Evolutionary conservation across 1,139 yeast genomes (phyloP).

Genomic region (Candida labiduridarum): DNA sequence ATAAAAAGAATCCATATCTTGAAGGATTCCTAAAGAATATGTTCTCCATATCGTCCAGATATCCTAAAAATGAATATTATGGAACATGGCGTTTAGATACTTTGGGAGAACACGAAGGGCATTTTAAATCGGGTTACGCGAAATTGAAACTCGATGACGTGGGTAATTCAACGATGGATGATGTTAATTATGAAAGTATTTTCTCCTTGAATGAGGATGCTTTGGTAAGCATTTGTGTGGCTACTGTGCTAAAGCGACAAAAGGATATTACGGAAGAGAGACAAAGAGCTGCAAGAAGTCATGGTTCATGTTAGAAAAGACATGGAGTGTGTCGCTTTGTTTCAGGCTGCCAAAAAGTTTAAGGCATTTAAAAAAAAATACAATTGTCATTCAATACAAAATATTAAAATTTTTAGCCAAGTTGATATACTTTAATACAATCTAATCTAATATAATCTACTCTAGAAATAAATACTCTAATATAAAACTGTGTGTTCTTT

Average conservation of each 20-base stretch:
- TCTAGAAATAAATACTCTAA: constrained; percentile 4
- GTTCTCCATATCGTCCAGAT: constrained; percentile 9
- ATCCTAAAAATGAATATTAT: constrained; percentile 15
- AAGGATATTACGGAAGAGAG: constrained; percentile 20
- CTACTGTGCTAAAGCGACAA: constrained; percentile 16
- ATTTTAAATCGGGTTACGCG: constrained; percentile 14
- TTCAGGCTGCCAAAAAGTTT: no score
- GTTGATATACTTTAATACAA: not conserved
- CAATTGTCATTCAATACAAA: not conserved
- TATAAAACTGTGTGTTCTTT: not conserved
- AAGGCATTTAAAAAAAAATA: no score
- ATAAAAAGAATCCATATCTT: constrained; percentile 12
- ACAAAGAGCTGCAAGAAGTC: not conserved
- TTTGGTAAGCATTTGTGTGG: constrained; percentile 19
- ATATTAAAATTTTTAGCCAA: not conserved
- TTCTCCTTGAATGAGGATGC: constrained; percentile 15
- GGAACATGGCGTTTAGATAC: constrained; percentile 10
- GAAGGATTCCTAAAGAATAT: constrained; percentile 7
- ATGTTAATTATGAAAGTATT: constrained; percentile 15
- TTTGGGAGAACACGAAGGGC: constrained; percentile 13
- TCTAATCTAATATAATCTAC: not conserved
- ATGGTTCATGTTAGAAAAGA: no score
- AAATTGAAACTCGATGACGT: constrained; percentile 14
- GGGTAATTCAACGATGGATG: constrained; percentile 2
- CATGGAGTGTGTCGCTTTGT: no score